Conservation (phyloP, 768 basidiomycete genomes). For the Pleurotus pulmonarius region DNA sequence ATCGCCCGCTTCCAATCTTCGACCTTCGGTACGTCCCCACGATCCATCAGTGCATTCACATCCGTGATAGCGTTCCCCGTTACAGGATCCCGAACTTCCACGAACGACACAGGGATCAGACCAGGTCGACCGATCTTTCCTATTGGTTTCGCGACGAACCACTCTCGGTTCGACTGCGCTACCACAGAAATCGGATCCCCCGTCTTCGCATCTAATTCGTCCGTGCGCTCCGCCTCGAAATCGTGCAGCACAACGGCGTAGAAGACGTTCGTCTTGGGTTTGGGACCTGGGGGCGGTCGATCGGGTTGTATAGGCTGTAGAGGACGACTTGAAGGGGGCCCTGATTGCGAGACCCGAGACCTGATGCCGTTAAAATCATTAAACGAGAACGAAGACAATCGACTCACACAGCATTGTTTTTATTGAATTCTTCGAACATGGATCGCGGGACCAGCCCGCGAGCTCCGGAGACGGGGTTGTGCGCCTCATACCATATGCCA, state of each 20-base stretch:
- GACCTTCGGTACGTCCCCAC: conserved; percentile 89
- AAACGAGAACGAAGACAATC: conserved; percentile 5
- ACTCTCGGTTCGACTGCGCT: conserved; percentile 99
- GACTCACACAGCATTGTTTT: conserved; percentile 62
- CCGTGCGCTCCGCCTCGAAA: conserved; percentile 91
- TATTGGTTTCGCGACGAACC: conserved; percentile 99
- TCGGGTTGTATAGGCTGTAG: conserved; percentile 20
- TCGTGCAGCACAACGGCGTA: conserved; percentile 97
- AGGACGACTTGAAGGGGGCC: conserved; percentile 6
- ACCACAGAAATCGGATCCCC: conserved; percentile 96
- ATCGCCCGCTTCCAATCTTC: conserved; percentile 99
- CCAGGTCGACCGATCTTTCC: conserved; percentile 93
- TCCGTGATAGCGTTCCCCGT: conserved; percentile 80
- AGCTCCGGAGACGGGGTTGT: conserved; percentile 89
- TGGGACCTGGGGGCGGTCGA: conserved; percentile 20
- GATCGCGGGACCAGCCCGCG: conserved; percentile 85
- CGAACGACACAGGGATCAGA: conserved; percentile 94
- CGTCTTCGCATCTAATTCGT: conserved; percentile 92
- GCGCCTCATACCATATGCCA: conserved; percentile 84
- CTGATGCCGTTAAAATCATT: conserved; percentile 1
- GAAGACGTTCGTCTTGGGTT: conserved; percentile 60
- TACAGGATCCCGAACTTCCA: conserved; percentile 90
- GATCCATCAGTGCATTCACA: conserved; percentile 74
- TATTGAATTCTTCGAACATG: conserved; percentile 89
- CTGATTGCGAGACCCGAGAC: background rate